Percentiles rank a stretch among this genome's conserved stretches.
phyloP scores from a whole-genome alignment of 192 early-diverging fungal genomes.

The Paraglomus brasilianum region DNA sequence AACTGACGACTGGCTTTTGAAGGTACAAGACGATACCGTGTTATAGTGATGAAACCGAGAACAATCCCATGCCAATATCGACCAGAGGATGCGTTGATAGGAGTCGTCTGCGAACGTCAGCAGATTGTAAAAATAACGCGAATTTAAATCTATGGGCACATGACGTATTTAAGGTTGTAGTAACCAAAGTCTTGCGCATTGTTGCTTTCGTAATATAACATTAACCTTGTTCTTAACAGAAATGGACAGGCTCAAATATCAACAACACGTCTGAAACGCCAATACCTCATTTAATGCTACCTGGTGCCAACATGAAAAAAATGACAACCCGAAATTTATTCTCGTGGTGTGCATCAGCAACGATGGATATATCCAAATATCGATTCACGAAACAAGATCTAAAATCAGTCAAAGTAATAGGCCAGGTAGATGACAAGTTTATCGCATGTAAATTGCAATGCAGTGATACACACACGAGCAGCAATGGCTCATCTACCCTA shows the following conservation, averaged over 20 bases:
- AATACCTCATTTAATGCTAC: slow-evolving; percentile 23
- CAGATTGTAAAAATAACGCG: background rate
- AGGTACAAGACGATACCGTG: too few species aligned
- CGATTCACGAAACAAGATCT: slow-evolving; percentile 48
- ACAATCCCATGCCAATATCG: background rate
- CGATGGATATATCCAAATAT: slow-evolving; percentile 27
- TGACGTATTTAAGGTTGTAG: slow-evolving; percentile 33
- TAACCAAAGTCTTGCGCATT: background rate
- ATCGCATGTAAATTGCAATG: slow-evolving; percentile 47
- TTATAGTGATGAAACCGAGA: background rate
- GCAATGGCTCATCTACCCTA: slow-evolving; percentile 27
- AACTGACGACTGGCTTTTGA: too few species aligned
- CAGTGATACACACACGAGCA: background rate
- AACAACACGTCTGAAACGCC: slow-evolving; percentile 31
- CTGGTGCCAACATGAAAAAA: background rate
- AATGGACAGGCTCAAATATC: slow-evolving; percentile 38
- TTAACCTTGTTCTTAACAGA: slow-evolving; percentile 11
- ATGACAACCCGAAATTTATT: slow-evolving; percentile 36
- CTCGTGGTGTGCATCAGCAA: background rate
- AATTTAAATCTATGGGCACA: slow-evolving; percentile 39
- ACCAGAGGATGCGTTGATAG: slow-evolving; percentile 13
- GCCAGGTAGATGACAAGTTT: slow-evolving; percentile 70
- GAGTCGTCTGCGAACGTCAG: slow-evolving; percentile 19
- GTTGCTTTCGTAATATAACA: background rate
- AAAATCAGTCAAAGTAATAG: slow-evolving; percentile 45